These are phyloP conservation scores for Tuber indicum DNA, from an alignment of 495 filamentous ascomycete species.

Conservation along the genomic window DNA sequence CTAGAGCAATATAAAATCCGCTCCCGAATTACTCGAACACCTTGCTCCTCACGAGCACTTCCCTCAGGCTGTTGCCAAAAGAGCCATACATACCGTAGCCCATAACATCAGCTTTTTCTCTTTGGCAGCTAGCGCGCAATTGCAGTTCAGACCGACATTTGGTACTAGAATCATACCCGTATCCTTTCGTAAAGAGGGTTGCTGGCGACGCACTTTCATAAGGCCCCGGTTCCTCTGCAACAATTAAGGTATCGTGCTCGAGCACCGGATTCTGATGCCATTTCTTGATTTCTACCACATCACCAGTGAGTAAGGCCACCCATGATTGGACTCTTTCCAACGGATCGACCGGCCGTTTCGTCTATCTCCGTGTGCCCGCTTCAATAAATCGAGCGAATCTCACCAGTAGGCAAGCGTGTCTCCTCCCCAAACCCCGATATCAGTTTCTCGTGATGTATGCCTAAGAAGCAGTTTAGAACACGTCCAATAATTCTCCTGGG, in stretches of 20 bases:
- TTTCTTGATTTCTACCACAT: background rate
- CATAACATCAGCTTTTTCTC: background rate
- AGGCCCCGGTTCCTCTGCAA: constrained; percentile 35
- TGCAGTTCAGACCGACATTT: background rate
- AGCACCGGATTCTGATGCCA: background rate
- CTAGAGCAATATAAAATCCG: background rate
- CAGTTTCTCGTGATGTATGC: constrained; percentile 4
- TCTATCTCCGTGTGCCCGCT: background rate
- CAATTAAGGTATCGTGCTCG: constrained; percentile 15
- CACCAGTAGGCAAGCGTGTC: background rate
- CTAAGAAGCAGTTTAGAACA: background rate
- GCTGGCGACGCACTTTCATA: constrained; percentile 28
- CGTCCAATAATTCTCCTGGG: background rate
- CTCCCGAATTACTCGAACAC: background rate
- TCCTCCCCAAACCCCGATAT: background rate
- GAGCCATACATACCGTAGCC: background rate
- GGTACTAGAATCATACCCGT: background rate
- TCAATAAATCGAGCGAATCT: background rate
- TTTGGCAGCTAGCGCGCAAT: background rate
- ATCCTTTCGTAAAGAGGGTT: constrained; percentile 9
- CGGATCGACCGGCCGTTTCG: constrained; percentile 2
- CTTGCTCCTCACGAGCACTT: background rate
- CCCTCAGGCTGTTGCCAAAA: background rate
- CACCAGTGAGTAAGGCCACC: background rate
- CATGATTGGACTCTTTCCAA: background rate